Evolutionary conservation across 495 filamentous ascomycete genomes (phyloP).

Genomic region (Corynascus novoguineensis): DNA sequence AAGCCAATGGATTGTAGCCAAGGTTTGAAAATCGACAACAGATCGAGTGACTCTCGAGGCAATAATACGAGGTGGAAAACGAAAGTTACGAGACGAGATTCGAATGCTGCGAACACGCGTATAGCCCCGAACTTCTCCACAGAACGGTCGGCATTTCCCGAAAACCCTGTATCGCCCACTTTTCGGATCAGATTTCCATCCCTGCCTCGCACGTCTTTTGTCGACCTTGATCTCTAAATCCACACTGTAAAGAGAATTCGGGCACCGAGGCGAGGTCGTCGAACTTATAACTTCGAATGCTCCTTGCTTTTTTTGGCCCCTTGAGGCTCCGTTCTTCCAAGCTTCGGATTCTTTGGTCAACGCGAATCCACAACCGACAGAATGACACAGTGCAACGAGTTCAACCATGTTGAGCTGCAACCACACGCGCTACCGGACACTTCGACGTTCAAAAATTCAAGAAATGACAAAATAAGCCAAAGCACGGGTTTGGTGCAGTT

Average conservation of each 20-base stretch:
- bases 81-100: not conserved
- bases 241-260: not conserved
- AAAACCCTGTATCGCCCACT: not conserved
- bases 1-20: not conserved
- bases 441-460: conserved; percentile 3
- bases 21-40: not conserved
- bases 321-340: too few species aligned
- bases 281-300: too few species aligned
- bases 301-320: too few species aligned
- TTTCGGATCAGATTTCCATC: not conserved
- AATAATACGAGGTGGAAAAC: not conserved
- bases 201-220: not conserved
- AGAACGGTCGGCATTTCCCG: not conserved
- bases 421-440: not conserved
- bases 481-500: conserved; percentile 4
- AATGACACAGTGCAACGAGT: not conserved
- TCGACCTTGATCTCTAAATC: not conserved
- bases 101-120: not conserved
- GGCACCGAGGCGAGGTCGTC: too few species aligned
- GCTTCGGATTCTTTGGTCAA: not conserved
- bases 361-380: not conserved
- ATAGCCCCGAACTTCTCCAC: not conserved
- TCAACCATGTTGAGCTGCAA: not conserved
- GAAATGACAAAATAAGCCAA: conserved; percentile 4
- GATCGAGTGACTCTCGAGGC: not conserved